These are phyloP conservation scores for Talaromyces proteolyticus DNA, from an alignment of 495 filamentous ascomycete genomes.

Conservation along the genomic window DNA sequence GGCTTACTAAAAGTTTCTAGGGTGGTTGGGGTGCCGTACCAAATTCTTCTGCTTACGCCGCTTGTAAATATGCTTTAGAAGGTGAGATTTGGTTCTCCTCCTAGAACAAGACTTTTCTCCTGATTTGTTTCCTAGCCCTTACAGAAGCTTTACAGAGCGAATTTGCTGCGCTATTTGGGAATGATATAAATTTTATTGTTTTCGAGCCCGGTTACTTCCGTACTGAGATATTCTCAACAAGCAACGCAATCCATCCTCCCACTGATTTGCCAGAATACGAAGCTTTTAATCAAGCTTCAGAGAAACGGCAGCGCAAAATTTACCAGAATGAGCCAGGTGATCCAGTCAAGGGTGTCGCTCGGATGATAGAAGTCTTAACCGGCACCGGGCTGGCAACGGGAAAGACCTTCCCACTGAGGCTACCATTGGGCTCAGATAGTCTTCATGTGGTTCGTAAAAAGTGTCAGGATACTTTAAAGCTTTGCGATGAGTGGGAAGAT, in stretches of 20 bases:
- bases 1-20: not conserved
- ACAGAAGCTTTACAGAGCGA: conserved; percentile 33
- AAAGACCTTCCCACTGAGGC: conserved; percentile 16
- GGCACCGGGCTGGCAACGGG: conserved; percentile 19
- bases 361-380: conserved; percentile 40
- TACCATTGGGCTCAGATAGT: conserved; percentile 33
- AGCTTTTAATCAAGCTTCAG: not conserved
- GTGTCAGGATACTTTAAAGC: conserved; percentile 20
- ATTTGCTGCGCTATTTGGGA: conserved; percentile 29
- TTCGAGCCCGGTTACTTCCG: conserved; percentile 4
- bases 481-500: conserved; percentile 25
- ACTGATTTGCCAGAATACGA: not conserved
- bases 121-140: not conserved
- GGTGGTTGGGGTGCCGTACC: conserved; percentile 13
- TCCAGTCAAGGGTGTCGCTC: conserved; percentile 32
- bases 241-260: not conserved
- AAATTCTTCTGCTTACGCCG: conserved; percentile 31
- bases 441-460: conserved; percentile 21
- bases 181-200: conserved; percentile 11
- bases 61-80: conserved; percentile 38
- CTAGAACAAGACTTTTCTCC: no score
- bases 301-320: not conserved
- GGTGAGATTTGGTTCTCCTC: conserved; percentile 9
- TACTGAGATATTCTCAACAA: conserved; percentile 1
- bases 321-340: conserved; percentile 31